Percentiles rank a stretch among this genome's conserved stretches.
phyloP scores from a whole-genome alignment of 305 asterid genomes.

The Fraxinus dipetala region DNA sequence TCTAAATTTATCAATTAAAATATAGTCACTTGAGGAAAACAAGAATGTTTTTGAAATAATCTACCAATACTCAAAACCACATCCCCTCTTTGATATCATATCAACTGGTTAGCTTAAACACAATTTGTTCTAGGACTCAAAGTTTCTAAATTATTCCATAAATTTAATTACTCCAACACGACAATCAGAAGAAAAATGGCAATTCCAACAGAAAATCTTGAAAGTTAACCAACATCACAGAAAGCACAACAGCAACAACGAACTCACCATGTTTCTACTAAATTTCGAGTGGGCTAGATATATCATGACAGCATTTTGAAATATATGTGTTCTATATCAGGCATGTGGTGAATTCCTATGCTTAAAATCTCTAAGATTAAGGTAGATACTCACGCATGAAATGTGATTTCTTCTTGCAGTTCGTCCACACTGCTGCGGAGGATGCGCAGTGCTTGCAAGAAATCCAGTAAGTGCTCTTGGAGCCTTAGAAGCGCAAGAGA shows the following conservation, averaged over 20 bases:
- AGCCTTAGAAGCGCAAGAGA: constrained; percentile 75
- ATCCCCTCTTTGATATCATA: not conserved
- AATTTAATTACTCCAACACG: too few species aligned
- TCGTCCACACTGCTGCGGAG: constrained; percentile 49
- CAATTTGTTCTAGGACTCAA: not conserved
- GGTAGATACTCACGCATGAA: constrained; percentile 46
- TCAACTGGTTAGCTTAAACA: not conserved
- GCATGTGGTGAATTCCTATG: not conserved
- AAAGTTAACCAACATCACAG: not conserved
- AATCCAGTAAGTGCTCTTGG: constrained; percentile 75
- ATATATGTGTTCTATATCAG: not conserved
- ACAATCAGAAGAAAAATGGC: not conserved
- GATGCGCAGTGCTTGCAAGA: constrained; percentile 71
- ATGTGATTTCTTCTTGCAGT: constrained; percentile 38
- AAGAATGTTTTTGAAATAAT: too few species aligned
- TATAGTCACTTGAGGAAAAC: too few species aligned
- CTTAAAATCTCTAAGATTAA: not conserved
- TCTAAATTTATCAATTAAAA: too few species aligned
- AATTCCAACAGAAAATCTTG: constrained; percentile 7
- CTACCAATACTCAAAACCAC: too few species aligned
- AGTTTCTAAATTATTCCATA: not conserved
- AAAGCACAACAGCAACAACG: not conserved
- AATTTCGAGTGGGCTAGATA: not conserved
- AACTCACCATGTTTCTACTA: not conserved
- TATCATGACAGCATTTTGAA: not conserved